A percentile compares a stretch with the other conserved stretches of the same genome.
These are phyloP conservation scores for Silene vulgaris DNA, from an alignment of 179 eudicot genomes.

Conservation along the genomic window DNA sequence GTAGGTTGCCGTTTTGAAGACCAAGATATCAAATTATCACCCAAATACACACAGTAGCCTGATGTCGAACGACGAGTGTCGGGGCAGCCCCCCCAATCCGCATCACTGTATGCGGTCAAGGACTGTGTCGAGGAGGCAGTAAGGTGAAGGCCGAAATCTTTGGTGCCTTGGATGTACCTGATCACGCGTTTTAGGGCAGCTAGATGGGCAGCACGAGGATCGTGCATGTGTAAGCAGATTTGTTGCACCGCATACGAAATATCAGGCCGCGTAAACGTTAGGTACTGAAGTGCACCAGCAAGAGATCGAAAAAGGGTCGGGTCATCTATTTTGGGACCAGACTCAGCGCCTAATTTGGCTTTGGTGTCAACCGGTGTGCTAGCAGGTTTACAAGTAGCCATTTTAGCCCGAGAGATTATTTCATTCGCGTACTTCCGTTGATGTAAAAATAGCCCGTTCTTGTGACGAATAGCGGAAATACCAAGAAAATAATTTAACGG, in stretches of 20 bases:
- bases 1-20: neutral
- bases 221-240: neutral
- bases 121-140: neutral
- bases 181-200: neutral
- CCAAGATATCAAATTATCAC: neutral
- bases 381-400: too few species aligned
- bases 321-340: neutral
- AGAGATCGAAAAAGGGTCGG: neutral
- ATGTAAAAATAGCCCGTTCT: too few species aligned
- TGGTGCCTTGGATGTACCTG: neutral
- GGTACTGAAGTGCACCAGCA: neutral
- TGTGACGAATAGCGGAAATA: too few species aligned
- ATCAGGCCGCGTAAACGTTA: neutral
- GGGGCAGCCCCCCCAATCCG: too few species aligned
- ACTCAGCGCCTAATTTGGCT: too few species aligned
- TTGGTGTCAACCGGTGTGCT: too few species aligned
- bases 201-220: neutral
- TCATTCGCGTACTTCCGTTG: too few species aligned
- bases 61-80: neutral
- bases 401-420: too few species aligned
- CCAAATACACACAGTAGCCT: neutral
- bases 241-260: neutral
- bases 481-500: too few species aligned
- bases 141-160: neutral
- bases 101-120: neutral